phyloP scores from a whole-genome alignment of 1,139 yeast species.

The Pichia cactophila region DNA sequence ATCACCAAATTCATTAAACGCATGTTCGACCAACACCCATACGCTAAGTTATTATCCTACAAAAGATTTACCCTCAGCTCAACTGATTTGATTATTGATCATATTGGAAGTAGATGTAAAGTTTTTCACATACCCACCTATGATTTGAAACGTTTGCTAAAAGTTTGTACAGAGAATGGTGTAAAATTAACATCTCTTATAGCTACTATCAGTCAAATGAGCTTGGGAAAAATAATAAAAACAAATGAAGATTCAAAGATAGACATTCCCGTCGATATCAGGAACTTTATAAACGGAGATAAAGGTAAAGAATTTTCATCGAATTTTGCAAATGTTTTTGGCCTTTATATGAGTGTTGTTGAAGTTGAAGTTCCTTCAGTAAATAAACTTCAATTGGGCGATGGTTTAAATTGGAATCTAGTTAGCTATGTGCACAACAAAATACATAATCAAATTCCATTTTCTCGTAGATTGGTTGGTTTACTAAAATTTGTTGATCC shows the following conservation, averaged over 20 bases:
- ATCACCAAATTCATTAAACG: slow-evolving; percentile 1
- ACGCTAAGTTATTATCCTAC: slow-evolving; percentile 1
- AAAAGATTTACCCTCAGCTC: neutral
- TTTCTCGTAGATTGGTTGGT: neutral
- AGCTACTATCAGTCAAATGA: slow-evolving; percentile 1
- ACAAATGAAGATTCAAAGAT: slow-evolving; percentile 9
- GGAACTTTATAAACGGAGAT: slow-evolving; percentile 9
- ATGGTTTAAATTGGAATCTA: neutral
- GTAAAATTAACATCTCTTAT: slow-evolving; percentile 21
- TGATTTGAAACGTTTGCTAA: neutral
- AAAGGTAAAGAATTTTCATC: slow-evolving; percentile 1
- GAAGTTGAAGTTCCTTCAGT: slow-evolving; percentile 2
- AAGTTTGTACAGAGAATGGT: slow-evolving; percentile 1
- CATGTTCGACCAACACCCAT: slow-evolving; percentile 7
- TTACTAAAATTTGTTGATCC: slow-evolving; percentile 1
- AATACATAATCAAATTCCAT: neutral
- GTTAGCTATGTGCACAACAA: neutral
- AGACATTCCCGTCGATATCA: slow-evolving; percentile 16
- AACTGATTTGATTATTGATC: neutral
- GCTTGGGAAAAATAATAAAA: slow-evolving; percentile 1
- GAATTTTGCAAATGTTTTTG: slow-evolving; percentile 10
- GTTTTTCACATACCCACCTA: neutral
- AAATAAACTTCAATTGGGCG: neutral
- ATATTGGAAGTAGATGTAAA: neutral
- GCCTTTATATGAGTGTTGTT: slow-evolving; percentile 2